These are phyloP conservation scores for Yueomyces sp. DNA, from an alignment of 1,139 yeast species.

Conservation along the genomic window DNA sequence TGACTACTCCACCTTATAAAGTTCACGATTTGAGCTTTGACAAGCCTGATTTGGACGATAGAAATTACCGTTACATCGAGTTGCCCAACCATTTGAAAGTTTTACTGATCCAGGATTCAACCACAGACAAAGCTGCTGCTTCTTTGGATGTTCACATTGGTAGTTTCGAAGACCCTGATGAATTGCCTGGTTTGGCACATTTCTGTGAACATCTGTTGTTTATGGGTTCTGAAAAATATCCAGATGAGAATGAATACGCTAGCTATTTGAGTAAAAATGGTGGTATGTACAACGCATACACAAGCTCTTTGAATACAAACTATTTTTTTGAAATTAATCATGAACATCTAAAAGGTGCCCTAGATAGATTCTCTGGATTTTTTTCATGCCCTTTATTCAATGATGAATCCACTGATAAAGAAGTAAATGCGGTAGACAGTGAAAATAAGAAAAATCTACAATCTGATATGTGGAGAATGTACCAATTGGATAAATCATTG, in stretches of 20 bases:
- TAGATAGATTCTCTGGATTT: constrained; percentile 88
- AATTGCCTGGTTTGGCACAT: constrained; percentile 82
- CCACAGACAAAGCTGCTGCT: constrained; percentile 88
- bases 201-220: constrained; percentile 91
- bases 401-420: constrained; percentile 76
- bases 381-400: constrained; percentile 78
- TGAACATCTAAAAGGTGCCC: constrained; percentile 68
- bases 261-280: constrained; percentile 63
- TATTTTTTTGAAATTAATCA: constrained; percentile 78
- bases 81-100: constrained; percentile 62
- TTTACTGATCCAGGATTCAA: constrained; percentile 66
- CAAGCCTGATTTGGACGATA: constrained; percentile 63
- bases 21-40: constrained; percentile 20
- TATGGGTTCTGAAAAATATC: constrained; percentile 94
- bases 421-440: constrained; percentile 87
- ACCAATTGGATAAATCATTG: constrained; percentile 68
- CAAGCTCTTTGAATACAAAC: constrained; percentile 81
- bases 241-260: constrained; percentile 80
- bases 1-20: constrained; percentile 4
- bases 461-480: constrained; percentile 77
- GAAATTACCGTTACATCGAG: constrained; percentile 55
- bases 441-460: constrained; percentile 92
- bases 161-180: constrained; percentile 65
- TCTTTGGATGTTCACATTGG: constrained; percentile 89
- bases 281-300: constrained; percentile 69